Conservation (phyloP, 2,329 filamentous ascomycete genomes). For the Exophiala oligosperma region DNA sequence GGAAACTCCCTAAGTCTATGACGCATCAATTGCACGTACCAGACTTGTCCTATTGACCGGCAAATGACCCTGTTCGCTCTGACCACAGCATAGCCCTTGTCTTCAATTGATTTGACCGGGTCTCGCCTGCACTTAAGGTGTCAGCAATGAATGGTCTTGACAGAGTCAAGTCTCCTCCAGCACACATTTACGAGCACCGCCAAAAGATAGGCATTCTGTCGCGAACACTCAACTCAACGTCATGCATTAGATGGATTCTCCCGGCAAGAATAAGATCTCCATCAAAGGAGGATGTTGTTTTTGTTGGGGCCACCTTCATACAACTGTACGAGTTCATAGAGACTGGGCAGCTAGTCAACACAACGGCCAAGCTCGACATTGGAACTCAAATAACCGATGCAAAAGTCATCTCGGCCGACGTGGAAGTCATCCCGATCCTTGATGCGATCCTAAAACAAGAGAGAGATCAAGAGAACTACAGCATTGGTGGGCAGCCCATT, state of each 20-base stretch:
- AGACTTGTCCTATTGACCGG: no score
- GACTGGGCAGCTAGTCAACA: conserved; percentile 67
- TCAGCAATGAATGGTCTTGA: background rate
- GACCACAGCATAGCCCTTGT: no score
- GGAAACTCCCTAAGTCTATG: no score
- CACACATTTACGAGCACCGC: background rate
- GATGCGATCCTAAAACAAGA: conserved; percentile 31
- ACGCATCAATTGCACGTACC: no score
- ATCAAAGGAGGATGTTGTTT: conserved; percentile 76
- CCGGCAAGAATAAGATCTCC: conserved; percentile 74
- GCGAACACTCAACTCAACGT: conserved; percentile 74
- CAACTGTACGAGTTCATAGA: conserved; percentile 72
- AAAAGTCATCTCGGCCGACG: conserved; percentile 66
- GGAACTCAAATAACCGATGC: conserved; percentile 76
- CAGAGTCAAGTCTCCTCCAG: background rate
- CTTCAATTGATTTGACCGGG: no score
- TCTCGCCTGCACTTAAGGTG: no score
- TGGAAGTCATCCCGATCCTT: conserved; percentile 36
- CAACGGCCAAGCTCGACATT: conserved; percentile 79
- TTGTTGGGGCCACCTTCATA: conserved; percentile 79
- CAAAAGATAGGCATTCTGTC: conserved; percentile 67
- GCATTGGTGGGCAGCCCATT: conserved; percentile 19
- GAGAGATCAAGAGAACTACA: conserved; percentile 25
- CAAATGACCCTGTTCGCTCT: no score
- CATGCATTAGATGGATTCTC: conserved; percentile 72